Conservation (phyloP, 2,329 filamentous ascomycete genomes). For the Diplocarpon rosae region DNA sequence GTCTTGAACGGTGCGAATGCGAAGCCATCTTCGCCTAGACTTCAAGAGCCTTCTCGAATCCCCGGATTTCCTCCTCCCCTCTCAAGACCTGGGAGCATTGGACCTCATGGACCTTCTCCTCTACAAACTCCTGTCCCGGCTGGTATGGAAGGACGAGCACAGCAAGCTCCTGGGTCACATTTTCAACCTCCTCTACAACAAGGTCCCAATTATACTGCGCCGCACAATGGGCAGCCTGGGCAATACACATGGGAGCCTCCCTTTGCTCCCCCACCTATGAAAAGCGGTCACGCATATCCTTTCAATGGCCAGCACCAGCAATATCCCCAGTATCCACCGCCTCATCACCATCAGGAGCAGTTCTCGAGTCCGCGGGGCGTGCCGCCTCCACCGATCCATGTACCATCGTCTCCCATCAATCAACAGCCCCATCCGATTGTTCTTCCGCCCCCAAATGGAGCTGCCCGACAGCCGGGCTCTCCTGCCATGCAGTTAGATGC, state of each 20-base stretch:
- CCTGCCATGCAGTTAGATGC: constrained; percentile 22
- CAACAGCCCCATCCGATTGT: constrained; percentile 15
- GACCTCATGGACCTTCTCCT: constrained; percentile 19
- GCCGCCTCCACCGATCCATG: constrained; percentile 21
- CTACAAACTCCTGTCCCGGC: constrained; percentile 14
- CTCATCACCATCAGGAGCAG: constrained; percentile 13
- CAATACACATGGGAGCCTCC: constrained; percentile 17
- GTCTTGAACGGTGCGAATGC: constrained; percentile 18
- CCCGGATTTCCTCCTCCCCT: constrained; percentile 8
- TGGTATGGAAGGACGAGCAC: neutral
- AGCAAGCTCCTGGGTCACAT: neutral
- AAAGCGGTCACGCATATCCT: neutral
- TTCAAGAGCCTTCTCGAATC: constrained; percentile 8
- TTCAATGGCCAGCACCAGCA: constrained; percentile 2
- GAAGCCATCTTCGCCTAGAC: constrained; percentile 9
- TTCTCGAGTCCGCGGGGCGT: constrained; percentile 21
- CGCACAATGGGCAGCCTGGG: constrained; percentile 10
- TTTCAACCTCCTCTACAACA: neutral
- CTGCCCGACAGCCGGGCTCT: constrained; percentile 14
- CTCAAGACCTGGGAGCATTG: constrained; percentile 16
- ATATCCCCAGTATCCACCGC: constrained; percentile 9
- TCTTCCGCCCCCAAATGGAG: constrained; percentile 20
- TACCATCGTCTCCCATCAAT: constrained; percentile 26
- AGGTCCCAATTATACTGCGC: neutral
- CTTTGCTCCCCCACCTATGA: constrained; percentile 7